phyloP scores from a whole-genome alignment of 2,329 filamentous ascomycete species.

The Nigrospora oryzae region DNA sequence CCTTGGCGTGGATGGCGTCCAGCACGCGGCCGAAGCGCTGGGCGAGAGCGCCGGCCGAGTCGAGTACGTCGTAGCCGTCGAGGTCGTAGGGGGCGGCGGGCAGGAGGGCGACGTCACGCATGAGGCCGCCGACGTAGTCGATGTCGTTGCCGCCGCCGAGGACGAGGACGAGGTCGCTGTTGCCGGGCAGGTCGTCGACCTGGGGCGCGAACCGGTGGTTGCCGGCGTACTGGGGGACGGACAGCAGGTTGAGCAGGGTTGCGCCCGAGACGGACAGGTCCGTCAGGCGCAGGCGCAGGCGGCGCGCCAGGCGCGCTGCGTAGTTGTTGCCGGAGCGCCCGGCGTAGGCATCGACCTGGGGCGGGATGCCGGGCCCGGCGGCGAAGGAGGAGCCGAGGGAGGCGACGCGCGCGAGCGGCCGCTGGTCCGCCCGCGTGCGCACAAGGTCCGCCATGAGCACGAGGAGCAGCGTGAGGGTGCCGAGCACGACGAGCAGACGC shows the following conservation, averaged over 20 bases:
- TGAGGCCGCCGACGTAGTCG: constrained; percentile 24
- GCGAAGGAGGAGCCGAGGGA: constrained; percentile 22
- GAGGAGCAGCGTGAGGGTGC: not conserved
- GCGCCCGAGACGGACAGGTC: constrained; percentile 26
- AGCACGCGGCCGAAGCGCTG: constrained; percentile 15
- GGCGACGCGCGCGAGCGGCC: constrained; percentile 15
- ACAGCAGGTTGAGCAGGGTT: constrained; percentile 25
- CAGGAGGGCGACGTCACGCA: constrained; percentile 6
- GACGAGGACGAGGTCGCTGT: constrained; percentile 25
- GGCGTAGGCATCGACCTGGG: constrained; percentile 16
- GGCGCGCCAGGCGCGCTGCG: constrained; percentile 20
- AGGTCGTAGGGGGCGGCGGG: not conserved
- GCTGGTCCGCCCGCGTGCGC: not conserved
- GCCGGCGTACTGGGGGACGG: constrained; percentile 19
- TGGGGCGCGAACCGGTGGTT: constrained; percentile 22
- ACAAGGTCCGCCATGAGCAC: not conserved
- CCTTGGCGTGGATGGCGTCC: constrained; percentile 20
- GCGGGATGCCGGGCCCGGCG: constrained; percentile 22
- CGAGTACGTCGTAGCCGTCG: not conserved
- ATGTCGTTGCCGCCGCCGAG: constrained; percentile 29
- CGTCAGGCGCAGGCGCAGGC: constrained; percentile 11
- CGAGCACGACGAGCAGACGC: not conserved
- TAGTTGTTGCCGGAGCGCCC: constrained; percentile 26
- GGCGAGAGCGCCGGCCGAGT: constrained; percentile 13
- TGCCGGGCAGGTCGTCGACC: constrained; percentile 20